Percentiles rank a stretch among this genome's conserved stretches.
Evolutionary conservation across 208 protist genomes (phyloP).

Genomic region (Dictyostelium gargantuum): DNA sequence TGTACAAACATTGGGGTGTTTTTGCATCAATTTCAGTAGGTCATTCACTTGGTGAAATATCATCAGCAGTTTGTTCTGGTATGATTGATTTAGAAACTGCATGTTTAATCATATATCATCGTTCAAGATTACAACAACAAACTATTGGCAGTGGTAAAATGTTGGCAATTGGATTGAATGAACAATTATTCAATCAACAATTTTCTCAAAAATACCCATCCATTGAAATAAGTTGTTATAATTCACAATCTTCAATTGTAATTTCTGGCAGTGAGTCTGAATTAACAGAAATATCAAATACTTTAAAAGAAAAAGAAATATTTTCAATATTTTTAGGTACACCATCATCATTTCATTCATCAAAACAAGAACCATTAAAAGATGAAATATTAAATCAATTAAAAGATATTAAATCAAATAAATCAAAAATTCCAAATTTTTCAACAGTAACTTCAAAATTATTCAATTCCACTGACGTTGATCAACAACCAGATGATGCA

Average conservation of each 20-base stretch:
- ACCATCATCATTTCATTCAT: slow-evolving; percentile 16
- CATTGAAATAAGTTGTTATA: slow-evolving; percentile 5
- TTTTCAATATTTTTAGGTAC: neutral
- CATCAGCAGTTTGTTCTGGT: slow-evolving; percentile 24
- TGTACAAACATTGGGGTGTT: slow-evolving; percentile 5
- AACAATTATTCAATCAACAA: neutral
- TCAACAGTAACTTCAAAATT: neutral
- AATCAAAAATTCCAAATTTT: neutral
- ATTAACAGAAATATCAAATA: neutral
- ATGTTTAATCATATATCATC: neutral
- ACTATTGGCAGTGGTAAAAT: slow-evolving; percentile 42
- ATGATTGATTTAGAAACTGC: neutral
- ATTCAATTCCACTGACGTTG: neutral
- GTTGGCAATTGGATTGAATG: neutral
- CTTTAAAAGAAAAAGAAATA: neutral
- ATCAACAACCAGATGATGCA: neutral
- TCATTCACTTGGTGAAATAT: slow-evolving; percentile 52
- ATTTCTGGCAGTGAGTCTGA: neutral
- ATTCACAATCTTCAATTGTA: neutral
- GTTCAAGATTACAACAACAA: neutral
- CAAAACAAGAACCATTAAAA: neutral
- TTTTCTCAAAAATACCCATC: neutral
- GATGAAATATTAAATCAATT: neutral
- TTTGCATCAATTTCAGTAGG: neutral
- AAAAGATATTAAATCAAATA: neutral